These are phyloP conservation scores for Penicillium sp. DNA, from an alignment of 2,329 filamentous ascomycete species.

Conservation along the genomic window DNA sequence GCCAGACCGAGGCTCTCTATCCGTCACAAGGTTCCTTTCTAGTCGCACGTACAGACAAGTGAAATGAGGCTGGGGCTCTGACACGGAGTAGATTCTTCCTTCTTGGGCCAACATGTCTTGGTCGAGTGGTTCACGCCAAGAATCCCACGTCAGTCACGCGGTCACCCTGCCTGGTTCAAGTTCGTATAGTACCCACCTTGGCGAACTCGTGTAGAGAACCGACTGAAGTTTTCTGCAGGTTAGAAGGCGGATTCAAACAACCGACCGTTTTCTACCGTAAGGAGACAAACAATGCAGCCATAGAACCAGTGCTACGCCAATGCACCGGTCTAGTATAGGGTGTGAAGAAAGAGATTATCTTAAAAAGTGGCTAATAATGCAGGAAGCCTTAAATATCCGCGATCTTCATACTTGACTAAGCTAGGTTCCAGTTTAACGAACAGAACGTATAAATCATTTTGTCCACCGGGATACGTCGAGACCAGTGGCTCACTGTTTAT, in stretches of 20 bases:
- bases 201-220: not conserved
- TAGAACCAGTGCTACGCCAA: not conserved
- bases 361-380: too few species aligned
- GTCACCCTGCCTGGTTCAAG: not conserved
- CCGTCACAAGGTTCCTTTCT: not conserved
- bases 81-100: not conserved
- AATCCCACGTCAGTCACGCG: constrained; percentile 3
- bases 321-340: not conserved
- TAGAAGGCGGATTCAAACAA: not conserved
- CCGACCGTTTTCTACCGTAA: not conserved
- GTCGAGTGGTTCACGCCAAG: constrained; percentile 2
- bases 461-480: too few species aligned
- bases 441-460: too few species aligned
- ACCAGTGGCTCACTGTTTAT: too few species aligned
- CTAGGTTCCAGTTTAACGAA: too few species aligned
- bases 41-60: not conserved
- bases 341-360: not conserved
- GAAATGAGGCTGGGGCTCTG: constrained; percentile 1
- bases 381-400: too few species aligned
- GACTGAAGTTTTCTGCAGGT: not conserved
- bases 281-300: not conserved
- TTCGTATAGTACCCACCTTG: constrained; percentile 7
- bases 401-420: too few species aligned
- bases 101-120: not conserved
- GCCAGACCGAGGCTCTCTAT: not conserved